Evolutionary conservation across 2,329 filamentous ascomycete genomes (phyloP), one percentile per base, ranked within the genome.

Genomic region (Trichoderma citrinoviride): DNA sequence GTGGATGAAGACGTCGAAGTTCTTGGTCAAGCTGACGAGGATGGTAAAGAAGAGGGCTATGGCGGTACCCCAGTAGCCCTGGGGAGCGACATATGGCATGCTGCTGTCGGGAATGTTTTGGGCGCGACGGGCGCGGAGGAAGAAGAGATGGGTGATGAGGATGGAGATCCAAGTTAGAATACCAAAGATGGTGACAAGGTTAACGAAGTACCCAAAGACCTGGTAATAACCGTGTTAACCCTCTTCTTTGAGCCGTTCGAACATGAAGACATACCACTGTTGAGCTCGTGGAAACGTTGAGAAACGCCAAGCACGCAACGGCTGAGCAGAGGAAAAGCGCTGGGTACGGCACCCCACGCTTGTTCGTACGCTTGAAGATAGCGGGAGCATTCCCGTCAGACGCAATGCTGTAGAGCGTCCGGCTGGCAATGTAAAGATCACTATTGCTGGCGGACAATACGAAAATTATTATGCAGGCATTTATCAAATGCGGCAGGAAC

Each of bases 11-110:
- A 90, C 88, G 64, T 85, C 82, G 77, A 87, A 95, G 81, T 92
- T 93, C 84, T 95, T 96, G 73, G 91, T 94, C 58, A 96, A 73
- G 1, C 89, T 85, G 67, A 95, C 90, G 40, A 95, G 73, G 72
- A 83, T 82, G 77, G 90, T 92, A 78, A 92, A 88, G 72, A 81
- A 79, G 2, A 95, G 81, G 0, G 89, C 89, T 66, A 80, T 79
- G 73, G 87, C 87, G 0, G 88, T 92, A 12, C 91, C 92, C 67
- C 75, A 84, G 43, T 87, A 77, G n/a, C 91, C 90, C 17, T 93
- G 82, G 0, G 91, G 91, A 0, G 91, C 89, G 17, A 82, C 82
- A 74, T 89, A 93, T 1, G 86, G 84, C 66, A 90, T 78, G 49
- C 78, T 76, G 14, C 78, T 77, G 72, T 87, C 74, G 12, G 82